These are phyloP conservation scores for Bipolaris zeicola DNA, from an alignment of 2,329 filamentous ascomycete species.

Conservation along the genomic window DNA sequence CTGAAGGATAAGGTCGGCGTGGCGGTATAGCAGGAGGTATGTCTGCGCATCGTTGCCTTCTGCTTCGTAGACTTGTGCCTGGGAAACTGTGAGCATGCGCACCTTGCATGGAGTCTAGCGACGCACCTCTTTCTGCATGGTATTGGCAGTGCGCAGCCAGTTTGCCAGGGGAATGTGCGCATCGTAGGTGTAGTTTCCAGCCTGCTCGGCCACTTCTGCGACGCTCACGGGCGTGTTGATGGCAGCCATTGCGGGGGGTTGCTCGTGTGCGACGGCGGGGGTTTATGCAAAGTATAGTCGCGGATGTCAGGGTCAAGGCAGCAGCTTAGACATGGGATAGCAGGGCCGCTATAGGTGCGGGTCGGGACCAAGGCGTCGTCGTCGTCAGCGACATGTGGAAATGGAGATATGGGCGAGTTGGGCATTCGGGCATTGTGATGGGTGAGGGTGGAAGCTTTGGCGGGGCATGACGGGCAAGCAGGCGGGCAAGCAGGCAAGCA, in stretches of 20 bases:
- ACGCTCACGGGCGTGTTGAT: slow-evolving; percentile 66
- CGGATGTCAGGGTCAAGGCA: slow-evolving; percentile 5
- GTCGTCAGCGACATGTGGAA: slow-evolving; percentile 36
- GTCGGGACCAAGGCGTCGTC: slow-evolving; percentile 33
- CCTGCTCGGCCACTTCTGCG: slow-evolving; percentile 76
- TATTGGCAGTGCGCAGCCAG: slow-evolving; percentile 81
- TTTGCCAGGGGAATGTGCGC: slow-evolving; percentile 74
- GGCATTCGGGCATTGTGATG: slow-evolving; percentile 31
- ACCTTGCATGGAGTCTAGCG: neutral
- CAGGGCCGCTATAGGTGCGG: slow-evolving; percentile 29
- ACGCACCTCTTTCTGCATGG: slow-evolving; percentile 77
- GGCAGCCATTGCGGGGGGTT: slow-evolving; percentile 33
- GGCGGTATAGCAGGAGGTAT: slow-evolving; percentile 89
- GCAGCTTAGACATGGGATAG: slow-evolving; percentile 2
- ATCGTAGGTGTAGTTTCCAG: slow-evolving; percentile 82
- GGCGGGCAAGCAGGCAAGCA: neutral
- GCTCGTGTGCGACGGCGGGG: neutral
- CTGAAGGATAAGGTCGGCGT: slow-evolving; percentile 81
- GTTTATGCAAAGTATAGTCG: neutral
- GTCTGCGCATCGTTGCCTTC: slow-evolving; percentile 88
- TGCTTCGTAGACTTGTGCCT: slow-evolving; percentile 83
- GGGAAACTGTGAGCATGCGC: slow-evolving; percentile 24
- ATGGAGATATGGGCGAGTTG: slow-evolving; percentile 11
- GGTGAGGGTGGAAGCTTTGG: slow-evolving; percentile 25
- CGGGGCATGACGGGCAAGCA: slow-evolving; percentile 30